Evolutionary conservation across 1,284 basidiomycete genomes (phyloP).

Genomic region (Tetrapyrgos nigripes): DNA sequence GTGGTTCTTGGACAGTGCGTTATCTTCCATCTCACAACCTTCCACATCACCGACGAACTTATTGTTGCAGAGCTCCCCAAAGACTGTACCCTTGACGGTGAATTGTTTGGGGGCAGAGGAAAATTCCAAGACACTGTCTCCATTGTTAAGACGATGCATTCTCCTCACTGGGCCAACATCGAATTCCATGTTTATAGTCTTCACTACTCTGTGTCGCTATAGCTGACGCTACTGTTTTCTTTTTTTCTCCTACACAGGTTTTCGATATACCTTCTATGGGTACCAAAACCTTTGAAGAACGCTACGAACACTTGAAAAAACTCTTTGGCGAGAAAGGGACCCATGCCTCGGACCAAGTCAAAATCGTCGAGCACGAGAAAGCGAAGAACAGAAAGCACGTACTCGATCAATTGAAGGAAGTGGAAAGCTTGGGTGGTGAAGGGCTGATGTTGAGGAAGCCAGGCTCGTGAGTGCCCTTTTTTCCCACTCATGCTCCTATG

Average conservation of each 20-base stretch:
- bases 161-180: slow-evolving; percentile 63
- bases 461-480: slow-evolving; percentile 44
- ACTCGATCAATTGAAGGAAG: slow-evolving; percentile 56
- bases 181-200: slow-evolving; percentile 56
- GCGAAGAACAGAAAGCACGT: slow-evolving; percentile 59
- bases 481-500: slow-evolving; percentile 4
- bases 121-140: slow-evolving; percentile 65
- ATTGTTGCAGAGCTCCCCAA: slow-evolving; percentile 56
- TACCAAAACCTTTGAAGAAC: slow-evolving; percentile 59
- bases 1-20: slow-evolving; percentile 66
- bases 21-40: not conserved
- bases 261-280: slow-evolving; percentile 70
- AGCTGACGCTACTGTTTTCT: not conserved
- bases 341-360: slow-evolving; percentile 49
- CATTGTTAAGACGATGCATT: slow-evolving; percentile 62
- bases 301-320: slow-evolving; percentile 51
- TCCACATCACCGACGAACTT: not conserved
- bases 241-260: slow-evolving; percentile 42
- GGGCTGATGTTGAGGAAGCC: slow-evolving; percentile 73
- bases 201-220: not conserved
- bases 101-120: slow-evolving; percentile 66
- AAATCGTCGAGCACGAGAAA: slow-evolving; percentile 58
- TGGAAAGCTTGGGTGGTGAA: slow-evolving; percentile 65
- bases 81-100: slow-evolving; percentile 65
- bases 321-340: slow-evolving; percentile 55